A percentile compares a stretch with the other conserved stretches of the same genome.
Conservation (phyloP, 1,284 basidiomycete species). For the Papiliotrema flavescens region DNA sequence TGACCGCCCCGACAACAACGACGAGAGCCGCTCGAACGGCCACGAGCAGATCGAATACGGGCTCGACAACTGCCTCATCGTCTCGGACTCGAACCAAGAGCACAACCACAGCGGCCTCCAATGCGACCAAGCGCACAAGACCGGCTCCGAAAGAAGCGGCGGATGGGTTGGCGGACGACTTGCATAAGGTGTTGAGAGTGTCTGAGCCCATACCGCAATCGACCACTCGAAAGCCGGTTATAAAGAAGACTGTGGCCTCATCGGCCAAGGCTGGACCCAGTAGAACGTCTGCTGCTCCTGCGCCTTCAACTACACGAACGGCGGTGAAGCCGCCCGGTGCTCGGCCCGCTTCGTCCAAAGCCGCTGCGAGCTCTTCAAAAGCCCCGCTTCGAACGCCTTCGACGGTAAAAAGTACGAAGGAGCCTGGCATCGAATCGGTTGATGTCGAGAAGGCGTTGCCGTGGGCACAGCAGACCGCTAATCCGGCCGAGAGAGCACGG, state of each 20-base stretch:
- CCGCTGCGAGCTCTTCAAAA: neutral
- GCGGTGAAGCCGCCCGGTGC: neutral
- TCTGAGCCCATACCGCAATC: slow-evolving; percentile 2
- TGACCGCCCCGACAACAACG: neutral
- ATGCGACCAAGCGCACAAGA: neutral
- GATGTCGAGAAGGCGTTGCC: neutral
- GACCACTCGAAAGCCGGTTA: too few relatives aligned
- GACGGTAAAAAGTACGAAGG: too few relatives aligned
- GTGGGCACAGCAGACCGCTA: neutral
- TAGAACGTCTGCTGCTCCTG: too few relatives aligned
- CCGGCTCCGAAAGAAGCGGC: slow-evolving; percentile 1
- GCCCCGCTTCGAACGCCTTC: too few relatives aligned
- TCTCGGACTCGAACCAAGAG: too few relatives aligned
- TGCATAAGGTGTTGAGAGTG: slow-evolving; percentile 30
- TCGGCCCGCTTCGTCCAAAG: neutral
- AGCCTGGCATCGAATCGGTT: too few relatives aligned
- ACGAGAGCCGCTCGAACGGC: neutral
- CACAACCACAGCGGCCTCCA: neutral
- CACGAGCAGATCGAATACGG: neutral
- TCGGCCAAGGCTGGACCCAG: too few relatives aligned
- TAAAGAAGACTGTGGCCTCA: too few relatives aligned
- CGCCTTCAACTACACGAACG: neutral
- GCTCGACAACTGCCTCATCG: neutral
- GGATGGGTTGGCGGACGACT: slow-evolving; percentile 23
- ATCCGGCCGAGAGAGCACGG: neutral